Evolutionary conservation across 139 green algal species (phyloP).

Genomic region (Pleodorina starrii): DNA sequence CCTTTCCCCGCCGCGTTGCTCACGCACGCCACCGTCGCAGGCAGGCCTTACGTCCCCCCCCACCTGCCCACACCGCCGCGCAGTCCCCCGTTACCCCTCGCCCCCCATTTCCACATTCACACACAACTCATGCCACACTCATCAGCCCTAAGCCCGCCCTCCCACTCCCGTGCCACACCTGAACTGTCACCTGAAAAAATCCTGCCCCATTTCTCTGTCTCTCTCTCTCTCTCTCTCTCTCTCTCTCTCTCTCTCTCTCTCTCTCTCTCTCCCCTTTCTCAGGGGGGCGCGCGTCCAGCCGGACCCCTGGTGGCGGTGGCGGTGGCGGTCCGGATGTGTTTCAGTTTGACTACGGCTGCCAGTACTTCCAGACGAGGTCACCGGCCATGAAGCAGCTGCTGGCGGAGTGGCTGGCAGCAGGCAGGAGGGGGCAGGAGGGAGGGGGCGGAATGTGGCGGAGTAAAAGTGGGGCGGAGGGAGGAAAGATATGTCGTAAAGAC

Average conservation of each 20-base stretch:
- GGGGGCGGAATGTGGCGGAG: too few species aligned
- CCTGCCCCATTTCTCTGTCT: not conserved
- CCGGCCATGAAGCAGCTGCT: not conserved
- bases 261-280: too few species aligned
- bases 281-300: constrained; percentile 22
- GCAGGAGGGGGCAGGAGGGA: too few species aligned
- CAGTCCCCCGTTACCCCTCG: not conserved
- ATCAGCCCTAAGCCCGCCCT: not conserved
- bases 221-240: too few species aligned
- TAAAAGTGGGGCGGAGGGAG: too few species aligned
- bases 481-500: too few species aligned
- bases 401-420: not conserved
- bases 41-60: too few species aligned
- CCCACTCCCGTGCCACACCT: not conserved
- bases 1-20: too few species aligned
- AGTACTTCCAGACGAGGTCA: constrained; percentile 9
- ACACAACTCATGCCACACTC: not conserved
- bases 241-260: too few species aligned
- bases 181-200: not conserved
- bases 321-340: not conserved
- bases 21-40: too few species aligned
- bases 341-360: constrained; percentile 41
- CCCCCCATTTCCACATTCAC: not conserved
- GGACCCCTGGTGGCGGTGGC: not conserved
- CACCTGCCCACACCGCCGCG: too few species aligned